Evolutionary conservation across 768 basidiomycete genomes (phyloP), one percentile per base, ranked within the genome.

Genomic region (Rossbeevera mucosa): DNA sequence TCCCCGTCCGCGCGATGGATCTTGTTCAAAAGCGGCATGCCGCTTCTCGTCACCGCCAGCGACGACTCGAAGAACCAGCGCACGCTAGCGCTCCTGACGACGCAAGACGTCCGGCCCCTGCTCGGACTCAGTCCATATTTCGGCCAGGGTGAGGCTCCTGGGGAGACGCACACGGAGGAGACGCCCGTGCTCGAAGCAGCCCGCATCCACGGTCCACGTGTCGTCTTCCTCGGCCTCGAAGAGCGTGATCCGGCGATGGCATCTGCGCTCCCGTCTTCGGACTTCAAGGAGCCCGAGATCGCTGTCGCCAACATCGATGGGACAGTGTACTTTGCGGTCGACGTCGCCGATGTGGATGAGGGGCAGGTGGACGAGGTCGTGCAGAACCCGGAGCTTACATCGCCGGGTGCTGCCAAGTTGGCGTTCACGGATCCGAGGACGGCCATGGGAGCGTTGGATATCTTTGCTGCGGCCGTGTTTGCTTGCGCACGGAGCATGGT

Each of bases 241-340:
- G 91, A 93, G 59, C 60, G 72, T 12, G 70, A 80, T 55, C 62
- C 74, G 0, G 61, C 67, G 6, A 75, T 68, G 22, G 68, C 71
- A 5, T 70, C 68, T 40, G 80, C 86, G 0, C 76, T 88, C 3
- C 82, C 85, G 9, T 84, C 86, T 0, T 79, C 82, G 3, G 82
- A 86, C 43, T 83, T 86, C 46, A 78, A 74, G 51, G 73, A 79
- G 54, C 78, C 85, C 0, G 74, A 80, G 47, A 60, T 66, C 16
- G 77, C 81, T 1, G 69, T 82, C 3, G 71, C 75, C 46, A 81
- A 86, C 44, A 72, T 94, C 22, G 69, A 85, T 26, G 95, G 94
- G n/a, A 83, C 78, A 2, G 84, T 91, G 0, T 94, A 87, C 67
- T 97, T 96, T 65, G 77, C 92, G 0, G 57, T 96, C 54, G 93